Evolutionary conservation across 2,329 filamentous ascomycete genomes (phyloP).

Genomic region (Xenoacremonium recifei): DNA sequence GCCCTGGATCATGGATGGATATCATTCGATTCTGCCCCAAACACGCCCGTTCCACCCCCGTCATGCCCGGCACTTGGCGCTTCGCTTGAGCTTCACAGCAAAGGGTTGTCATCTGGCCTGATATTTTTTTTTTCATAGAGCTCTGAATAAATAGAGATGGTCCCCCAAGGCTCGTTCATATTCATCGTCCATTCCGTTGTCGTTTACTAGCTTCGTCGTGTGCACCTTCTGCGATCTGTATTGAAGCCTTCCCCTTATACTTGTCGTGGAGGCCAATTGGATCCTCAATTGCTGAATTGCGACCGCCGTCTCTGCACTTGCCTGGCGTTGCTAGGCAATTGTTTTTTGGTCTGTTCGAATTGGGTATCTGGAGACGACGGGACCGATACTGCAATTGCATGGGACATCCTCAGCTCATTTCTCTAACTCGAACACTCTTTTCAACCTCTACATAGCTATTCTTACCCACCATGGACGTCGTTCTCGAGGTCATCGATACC

Average conservation of each 20-base stretch:
- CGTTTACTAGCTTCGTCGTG: neutral
- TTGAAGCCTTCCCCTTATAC: neutral
- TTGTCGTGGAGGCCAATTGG: slow-evolving; percentile 12
- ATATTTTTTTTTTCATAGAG: neutral
- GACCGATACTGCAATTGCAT: no score
- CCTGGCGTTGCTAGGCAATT: no score
- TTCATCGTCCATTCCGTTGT: neutral
- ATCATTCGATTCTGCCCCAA: slow-evolving; percentile 24
- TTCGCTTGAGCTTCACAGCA: neutral
- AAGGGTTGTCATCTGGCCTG: no score
- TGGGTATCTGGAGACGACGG: no score
- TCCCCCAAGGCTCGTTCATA: neutral
- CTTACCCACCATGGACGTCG: slow-evolving; percentile 80
- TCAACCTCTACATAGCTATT: neutral
- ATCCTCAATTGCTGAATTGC: neutral
- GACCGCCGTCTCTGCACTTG: no score
- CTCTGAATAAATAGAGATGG: neutral
- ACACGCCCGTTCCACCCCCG: slow-evolving; percentile 16
- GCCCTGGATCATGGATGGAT: slow-evolving; percentile 2
- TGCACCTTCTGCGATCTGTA: neutral
- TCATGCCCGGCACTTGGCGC: slow-evolving; percentile 12
- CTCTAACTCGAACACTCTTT: no score
- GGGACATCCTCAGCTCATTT: no score
- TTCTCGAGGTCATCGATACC: slow-evolving; percentile 82
- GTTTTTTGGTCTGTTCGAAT: no score